Evolutionary conservation across 2,329 filamentous ascomycete species (phyloP), one percentile per base, ranked within the genome.

Genomic region (Atkinsonella hypoxylon): DNA sequence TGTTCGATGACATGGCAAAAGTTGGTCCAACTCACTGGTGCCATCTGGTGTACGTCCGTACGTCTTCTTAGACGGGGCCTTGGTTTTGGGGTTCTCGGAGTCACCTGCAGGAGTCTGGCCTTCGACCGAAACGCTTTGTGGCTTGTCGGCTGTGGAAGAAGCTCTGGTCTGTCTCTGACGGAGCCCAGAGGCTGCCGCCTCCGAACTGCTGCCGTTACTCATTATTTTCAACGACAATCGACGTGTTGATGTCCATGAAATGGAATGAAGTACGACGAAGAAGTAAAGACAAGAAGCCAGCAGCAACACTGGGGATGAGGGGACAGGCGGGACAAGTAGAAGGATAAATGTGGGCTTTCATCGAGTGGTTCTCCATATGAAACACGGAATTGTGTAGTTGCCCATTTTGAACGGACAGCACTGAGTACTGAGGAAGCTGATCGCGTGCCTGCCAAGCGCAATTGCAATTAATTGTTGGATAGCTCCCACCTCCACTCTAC

Each of bases 41-140:
- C 91, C 91, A 70, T 90, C 86, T 31, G 88, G 88, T 13, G 91
- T 96, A 57, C 90, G 83, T 51, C 91, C 91, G 74, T 87, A 95
- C 0, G 89, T 95, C 74, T 88, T 95, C 73, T 88, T 82, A 13
- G 60, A 51, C 59, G 69, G 70, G 34, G 55, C 54, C 40, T 55
- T 54, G 30, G 53, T 48, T 43, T 38, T 47, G 42, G 45, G 43
- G 40, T 50, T 39, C n/a, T 52, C 15, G 10, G 50, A 45, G 36
- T n/a, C 52, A 45, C 48, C 15, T 40, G 2, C 20, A 13, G 50
- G 11, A 5, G 20, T 22, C 32, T 20, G 26, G 34, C 22, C 38
- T 34, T 53, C 40, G 17, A 15, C 26, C 13, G 48, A 18, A n/a
- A 32, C 30, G 30, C 30, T 12, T n/a, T 39, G 39, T 11, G 15